A percentile compares a stretch with the other conserved stretches of the same genome.
These are phyloP conservation scores for Dryadomyces quercivorus DNA, from an alignment of 2,329 filamentous ascomycete species.

Conservation along the genomic window DNA sequence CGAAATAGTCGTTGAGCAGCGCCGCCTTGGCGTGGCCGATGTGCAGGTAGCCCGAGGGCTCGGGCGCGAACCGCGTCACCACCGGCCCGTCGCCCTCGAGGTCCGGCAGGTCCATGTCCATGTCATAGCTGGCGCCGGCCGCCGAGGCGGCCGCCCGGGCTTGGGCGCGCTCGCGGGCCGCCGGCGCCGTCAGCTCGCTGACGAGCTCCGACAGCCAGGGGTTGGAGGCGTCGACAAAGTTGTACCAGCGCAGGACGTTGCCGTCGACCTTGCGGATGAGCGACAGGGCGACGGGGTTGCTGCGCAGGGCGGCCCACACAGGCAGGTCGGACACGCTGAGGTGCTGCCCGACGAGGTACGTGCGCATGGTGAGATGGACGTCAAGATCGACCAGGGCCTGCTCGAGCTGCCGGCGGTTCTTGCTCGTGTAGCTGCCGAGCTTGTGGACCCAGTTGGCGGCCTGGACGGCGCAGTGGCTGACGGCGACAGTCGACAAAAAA, in stretches of 20 bases:
- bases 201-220: slow-evolving; percentile 48
- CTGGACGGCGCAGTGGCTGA: background rate
- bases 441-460: background rate
- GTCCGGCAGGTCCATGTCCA: background rate
- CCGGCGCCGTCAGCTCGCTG: slow-evolving; percentile 34
- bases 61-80: slow-evolving; percentile 81
- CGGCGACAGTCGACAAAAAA: background rate
- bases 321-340: slow-evolving; percentile 65
- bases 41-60: slow-evolving; percentile 89
- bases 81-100: slow-evolving; percentile 39
- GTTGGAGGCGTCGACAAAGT: slow-evolving; percentile 68
- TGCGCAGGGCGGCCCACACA: slow-evolving; percentile 70
- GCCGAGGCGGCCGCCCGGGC: too few species aligned
- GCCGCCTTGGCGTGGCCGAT: slow-evolving; percentile 76
- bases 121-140: background rate
- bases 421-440: background rate
- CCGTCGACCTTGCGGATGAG: slow-evolving; percentile 64
- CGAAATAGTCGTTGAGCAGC: slow-evolving; percentile 83
- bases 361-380: slow-evolving; percentile 75
- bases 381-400: slow-evolving; percentile 64
- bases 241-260: slow-evolving; percentile 78
- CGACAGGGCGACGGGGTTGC: slow-evolving; percentile 68
- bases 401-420: slow-evolving; percentile 72
- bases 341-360: slow-evolving; percentile 71
- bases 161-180: too few species aligned